Percentiles rank a stretch among this genome's conserved stretches.
Conservation (phyloP, 2,329 filamentous ascomycete genomes). For the Alternaria postmessia region DNA sequence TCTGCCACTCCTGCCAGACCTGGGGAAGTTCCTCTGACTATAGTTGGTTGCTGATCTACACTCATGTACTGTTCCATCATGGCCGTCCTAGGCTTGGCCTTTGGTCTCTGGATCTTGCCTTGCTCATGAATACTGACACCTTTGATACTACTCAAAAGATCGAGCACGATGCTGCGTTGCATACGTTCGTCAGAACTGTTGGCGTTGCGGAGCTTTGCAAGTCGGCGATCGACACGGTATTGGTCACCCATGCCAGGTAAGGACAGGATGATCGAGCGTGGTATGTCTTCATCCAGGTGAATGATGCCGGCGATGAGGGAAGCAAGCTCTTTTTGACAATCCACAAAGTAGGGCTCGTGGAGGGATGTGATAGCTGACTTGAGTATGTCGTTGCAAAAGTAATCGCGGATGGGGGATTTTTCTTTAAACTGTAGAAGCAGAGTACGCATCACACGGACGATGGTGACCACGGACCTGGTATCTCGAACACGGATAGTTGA, state of each 20-base stretch:
- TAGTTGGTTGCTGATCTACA: slow-evolving; percentile 49
- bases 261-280: slow-evolving; percentile 76
- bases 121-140: slow-evolving; percentile 93
- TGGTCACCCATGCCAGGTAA: slow-evolving; percentile 76
- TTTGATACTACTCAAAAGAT: slow-evolving; percentile 84
- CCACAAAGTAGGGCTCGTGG: slow-evolving; percentile 95
- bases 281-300: slow-evolving; percentile 76
- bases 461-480: slow-evolving; percentile 84
- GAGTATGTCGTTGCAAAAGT: slow-evolving; percentile 86
- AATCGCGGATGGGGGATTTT: slow-evolving; percentile 74
- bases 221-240: slow-evolving; percentile 68
- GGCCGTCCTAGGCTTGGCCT: slow-evolving; percentile 41
- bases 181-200: slow-evolving; percentile 70
- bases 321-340: slow-evolving; percentile 91
- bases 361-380: slow-evolving; percentile 89
- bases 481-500: slow-evolving; percentile 91
- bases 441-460: slow-evolving; percentile 84
- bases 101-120: slow-evolving; percentile 72
- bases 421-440: slow-evolving; percentile 80
- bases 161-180: slow-evolving; percentile 82
- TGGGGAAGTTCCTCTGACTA: slow-evolving; percentile 52
- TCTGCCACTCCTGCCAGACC: slow-evolving; percentile 55
- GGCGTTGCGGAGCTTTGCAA: slow-evolving; percentile 48
- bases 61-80: slow-evolving; percentile 54
- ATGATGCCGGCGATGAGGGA: slow-evolving; percentile 87